A percentile compares a stretch with the other conserved stretches of the same genome.
These are phyloP conservation scores for Isoetes engelmannii DNA, from an alignment of 83 land plant genomes.

Conservation along the genomic window DNA sequence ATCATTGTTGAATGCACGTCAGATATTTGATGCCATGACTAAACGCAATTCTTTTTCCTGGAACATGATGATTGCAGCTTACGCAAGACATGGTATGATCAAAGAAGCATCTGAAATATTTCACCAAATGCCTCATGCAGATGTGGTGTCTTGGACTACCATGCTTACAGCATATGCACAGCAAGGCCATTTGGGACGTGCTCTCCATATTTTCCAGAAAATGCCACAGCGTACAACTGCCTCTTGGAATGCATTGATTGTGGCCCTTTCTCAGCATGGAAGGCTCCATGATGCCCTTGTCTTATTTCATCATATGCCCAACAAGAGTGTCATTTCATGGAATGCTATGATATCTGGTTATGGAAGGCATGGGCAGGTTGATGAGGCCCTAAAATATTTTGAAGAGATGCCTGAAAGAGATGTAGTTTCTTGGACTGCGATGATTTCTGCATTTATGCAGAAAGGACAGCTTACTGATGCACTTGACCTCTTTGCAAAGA, in stretches of 20 bases:
- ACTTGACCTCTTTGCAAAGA: too few species aligned
- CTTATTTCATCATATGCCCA: background rate
- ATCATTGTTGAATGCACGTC: background rate
- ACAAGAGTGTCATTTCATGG: background rate
- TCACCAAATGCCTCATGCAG: background rate
- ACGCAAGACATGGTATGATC: background rate
- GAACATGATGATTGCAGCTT: background rate
- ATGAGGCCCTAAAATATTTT: background rate
- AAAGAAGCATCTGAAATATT: background rate
- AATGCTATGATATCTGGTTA: background rate
- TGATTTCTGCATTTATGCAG: too few species aligned
- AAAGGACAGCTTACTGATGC: too few species aligned
- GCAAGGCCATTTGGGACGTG: background rate
- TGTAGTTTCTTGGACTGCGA: background rate
- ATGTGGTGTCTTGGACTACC: background rate
- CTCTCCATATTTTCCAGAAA: constrained; percentile 2
- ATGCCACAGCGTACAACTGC: background rate
- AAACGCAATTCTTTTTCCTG: background rate
- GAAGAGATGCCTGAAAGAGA: background rate
- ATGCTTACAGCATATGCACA: background rate
- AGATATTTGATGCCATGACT: constrained; percentile 1
- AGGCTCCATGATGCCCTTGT: background rate
- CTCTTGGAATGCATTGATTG: background rate
- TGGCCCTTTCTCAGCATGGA: background rate
- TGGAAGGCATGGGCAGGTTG: background rate